phyloP scores from a whole-genome alignment of 139 green algal genomes.

The Coccomyxa sp. region DNA sequence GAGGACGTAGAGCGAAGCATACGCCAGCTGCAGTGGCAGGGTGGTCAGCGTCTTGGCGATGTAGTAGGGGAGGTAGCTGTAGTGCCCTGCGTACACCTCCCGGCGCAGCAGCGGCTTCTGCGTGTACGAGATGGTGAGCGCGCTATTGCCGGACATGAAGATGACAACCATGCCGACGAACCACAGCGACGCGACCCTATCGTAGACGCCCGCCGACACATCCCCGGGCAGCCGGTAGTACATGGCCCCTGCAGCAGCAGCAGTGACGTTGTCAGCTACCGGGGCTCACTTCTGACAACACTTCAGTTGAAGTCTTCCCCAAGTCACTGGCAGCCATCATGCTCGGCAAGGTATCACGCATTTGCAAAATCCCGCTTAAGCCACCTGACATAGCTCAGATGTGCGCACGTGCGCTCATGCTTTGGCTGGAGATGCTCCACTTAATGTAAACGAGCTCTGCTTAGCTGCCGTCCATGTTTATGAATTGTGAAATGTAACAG shows the following conservation, averaged over 20 bases:
- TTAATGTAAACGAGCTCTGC: not conserved
- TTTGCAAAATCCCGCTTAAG: not conserved
- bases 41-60: conserved; percentile 28
- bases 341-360: not conserved
- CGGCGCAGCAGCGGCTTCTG: conserved; percentile 14
- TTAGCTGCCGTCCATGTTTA: not conserved
- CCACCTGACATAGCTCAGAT: not conserved
- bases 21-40: conserved; percentile 29
- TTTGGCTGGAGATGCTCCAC: not conserved
- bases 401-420: not conserved
- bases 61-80: conserved; percentile 24
- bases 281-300: not conserved
- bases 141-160: not conserved
- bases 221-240: not conserved
- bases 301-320: not conserved
- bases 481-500: not conserved
- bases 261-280: not conserved
- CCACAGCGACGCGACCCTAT: conserved; percentile 11
- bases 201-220: not conserved
- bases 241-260: not conserved
- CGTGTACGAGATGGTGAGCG: conserved; percentile 18
- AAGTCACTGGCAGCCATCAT: not conserved
- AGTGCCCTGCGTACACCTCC: conserved; percentile 5
- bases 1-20: conserved; percentile 10
- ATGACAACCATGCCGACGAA: not conserved